Base-by-base conservation (phyloP, 176 grass and related monocot species). In the Otatea glauca region DNA sequence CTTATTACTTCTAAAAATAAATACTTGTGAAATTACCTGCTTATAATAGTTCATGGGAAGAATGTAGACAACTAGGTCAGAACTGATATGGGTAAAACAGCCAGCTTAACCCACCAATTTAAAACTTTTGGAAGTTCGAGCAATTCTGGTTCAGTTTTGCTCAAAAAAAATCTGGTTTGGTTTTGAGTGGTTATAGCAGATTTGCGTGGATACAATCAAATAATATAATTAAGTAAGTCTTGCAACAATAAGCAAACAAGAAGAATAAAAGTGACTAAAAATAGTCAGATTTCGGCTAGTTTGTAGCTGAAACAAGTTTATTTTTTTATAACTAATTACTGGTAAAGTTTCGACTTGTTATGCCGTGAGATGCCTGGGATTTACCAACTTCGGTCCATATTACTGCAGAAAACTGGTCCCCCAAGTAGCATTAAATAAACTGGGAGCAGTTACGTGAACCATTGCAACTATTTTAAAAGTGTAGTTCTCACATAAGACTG, bases 1-100 rank as follows among this genome's bases (percentile, higher is more conserved):
- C 9, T 10, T 78, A 43, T 43, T 77, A 47, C 35, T 65, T 54
- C 35, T 55, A 88, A 86, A 80, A 8, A 43, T 32, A 72, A 62
- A 13, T 47, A 47, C 41, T 65, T 70, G 9, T 27, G 16, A 77
- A 42, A 18, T 7, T 43, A 82, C n/a, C 55, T 0, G 5, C 51
- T 62, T 62, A 35, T 49, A 38, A 39, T 41, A 24, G 44, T 55
- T 55, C 68, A 74, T 65, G 8, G 6, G 13, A 66, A 7, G 16
- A n/a, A 55, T 55, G 69, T 32, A 23, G 59, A 64, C 18, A 74
- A 67, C 60, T 21, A 79, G 75, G 29, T 79, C 65, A 59, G 12
- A 2, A 77, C 38, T 61, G 21, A 47, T 27, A 32, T 64, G 12
- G 43, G 43, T 48, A 65, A 17, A 64, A 37, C 34, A 39, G 73